phyloP scores from a whole-genome alignment of 73 alveolate species.

The Paramecium caudatum region DNA sequence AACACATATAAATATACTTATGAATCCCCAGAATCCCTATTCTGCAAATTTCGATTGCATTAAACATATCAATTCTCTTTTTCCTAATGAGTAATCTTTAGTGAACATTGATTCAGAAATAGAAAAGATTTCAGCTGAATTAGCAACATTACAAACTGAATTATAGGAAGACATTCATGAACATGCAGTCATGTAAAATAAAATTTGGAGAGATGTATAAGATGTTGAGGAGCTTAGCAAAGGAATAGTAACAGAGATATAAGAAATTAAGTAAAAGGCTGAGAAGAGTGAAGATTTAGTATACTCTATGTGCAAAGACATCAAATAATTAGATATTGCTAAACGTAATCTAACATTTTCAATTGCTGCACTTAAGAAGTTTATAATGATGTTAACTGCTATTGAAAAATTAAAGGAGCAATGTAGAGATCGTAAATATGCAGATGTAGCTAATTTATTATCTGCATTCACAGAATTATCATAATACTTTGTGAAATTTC shows the following conservation, averaged over 20 bases:
- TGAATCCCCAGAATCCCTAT: constrained; percentile 74
- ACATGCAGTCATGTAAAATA: constrained; percentile 78
- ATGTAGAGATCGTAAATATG: constrained; percentile 89
- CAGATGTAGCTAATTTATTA: constrained; percentile 94
- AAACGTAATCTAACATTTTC: constrained; percentile 94
- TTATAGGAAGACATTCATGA: constrained; percentile 65
- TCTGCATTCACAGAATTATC: constrained; percentile 95
- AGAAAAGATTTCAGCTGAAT: constrained; percentile 68
- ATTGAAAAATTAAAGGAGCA: constrained; percentile 92
- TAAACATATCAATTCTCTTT: constrained; percentile 75
- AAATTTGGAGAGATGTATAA: constrained; percentile 72
- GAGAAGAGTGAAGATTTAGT: constrained; percentile 94
- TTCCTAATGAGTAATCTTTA: constrained; percentile 79
- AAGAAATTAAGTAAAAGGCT: constrained; percentile 90
- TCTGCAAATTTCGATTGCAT: constrained; percentile 79
- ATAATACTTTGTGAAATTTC: constrained; percentile 91
- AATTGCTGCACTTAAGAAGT: constrained; percentile 93
- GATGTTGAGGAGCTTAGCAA: constrained; percentile 55
- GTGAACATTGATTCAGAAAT: constrained; percentile 69
- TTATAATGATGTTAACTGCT: constrained; percentile 92
- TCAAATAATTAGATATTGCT: constrained; percentile 95
- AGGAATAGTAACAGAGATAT: constrained; percentile 72
- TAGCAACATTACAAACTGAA: constrained; percentile 55
- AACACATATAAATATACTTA: constrained; percentile 52
- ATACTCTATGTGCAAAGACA: constrained; percentile 93